A percentile compares a stretch with the other conserved stretches of the same genome.
phyloP scores from a whole-genome alignment of 148 eudicot genomes.

The Persicaria maculosa region DNA sequence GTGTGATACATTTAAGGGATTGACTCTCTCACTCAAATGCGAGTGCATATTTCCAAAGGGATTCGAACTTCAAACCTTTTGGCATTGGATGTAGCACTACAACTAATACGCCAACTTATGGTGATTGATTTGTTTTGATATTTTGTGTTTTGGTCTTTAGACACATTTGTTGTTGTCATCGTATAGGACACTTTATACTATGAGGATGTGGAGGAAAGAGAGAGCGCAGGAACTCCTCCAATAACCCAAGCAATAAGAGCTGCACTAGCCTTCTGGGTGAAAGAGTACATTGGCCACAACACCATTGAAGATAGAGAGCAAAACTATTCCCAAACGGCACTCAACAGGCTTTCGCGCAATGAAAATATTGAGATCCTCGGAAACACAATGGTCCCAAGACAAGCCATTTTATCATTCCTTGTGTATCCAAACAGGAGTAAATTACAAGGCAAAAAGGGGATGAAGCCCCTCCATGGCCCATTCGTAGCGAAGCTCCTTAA shows the following conservation, averaged over 20 bases:
- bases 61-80: too few species aligned
- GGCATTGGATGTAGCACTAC: too few species aligned
- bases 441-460: neutral
- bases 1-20: too few species aligned
- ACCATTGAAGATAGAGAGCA: slow-evolving; percentile 28
- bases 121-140: too few species aligned
- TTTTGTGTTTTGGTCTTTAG: too few species aligned
- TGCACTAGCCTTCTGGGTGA: slow-evolving; percentile 42
- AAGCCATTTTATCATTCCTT: slow-evolving; percentile 43
- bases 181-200: slow-evolving; percentile 41
- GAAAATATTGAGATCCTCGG: slow-evolving; percentile 32
- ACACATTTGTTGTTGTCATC: too few species aligned
- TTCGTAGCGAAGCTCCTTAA: slow-evolving; percentile 50
- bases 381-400: slow-evolving; percentile 28
- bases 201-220: slow-evolving; percentile 38
- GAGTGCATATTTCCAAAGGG: too few species aligned
- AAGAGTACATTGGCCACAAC: slow-evolving; percentile 41
- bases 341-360: slow-evolving; percentile 28
- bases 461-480: slow-evolving; percentile 44
- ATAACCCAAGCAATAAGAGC: slow-evolving; percentile 47
- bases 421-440: slow-evolving; percentile 23
- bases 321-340: slow-evolving; percentile 26
- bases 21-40: too few species aligned
- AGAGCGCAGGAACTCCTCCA: slow-evolving; percentile 53
- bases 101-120: too few species aligned